These are phyloP conservation scores for Pleurotus ostreatus DNA, from an alignment of 768 basidiomycete genomes.

Conservation along the genomic window DNA sequence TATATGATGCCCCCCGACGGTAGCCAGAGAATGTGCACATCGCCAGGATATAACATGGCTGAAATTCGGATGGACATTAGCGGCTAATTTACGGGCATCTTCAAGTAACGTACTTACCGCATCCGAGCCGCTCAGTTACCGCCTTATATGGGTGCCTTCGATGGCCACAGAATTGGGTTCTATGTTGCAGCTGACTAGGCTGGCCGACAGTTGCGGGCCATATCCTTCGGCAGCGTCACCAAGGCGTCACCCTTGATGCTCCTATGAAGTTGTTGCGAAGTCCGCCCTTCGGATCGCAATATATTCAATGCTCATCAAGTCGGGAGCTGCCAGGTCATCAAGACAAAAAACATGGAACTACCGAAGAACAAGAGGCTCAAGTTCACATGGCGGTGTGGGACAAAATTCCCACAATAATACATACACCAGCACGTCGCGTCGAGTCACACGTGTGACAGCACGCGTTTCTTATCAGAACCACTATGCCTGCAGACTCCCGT, in stretches of 20 bases:
- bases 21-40: background rate
- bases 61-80: background rate
- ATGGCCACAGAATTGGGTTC: too few species aligned
- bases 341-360: background rate
- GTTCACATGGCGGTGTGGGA: too few species aligned
- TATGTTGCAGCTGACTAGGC: too few species aligned
- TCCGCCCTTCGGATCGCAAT: too few species aligned
- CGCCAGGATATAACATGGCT: constrained; percentile 4
- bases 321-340: background rate
- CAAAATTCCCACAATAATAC: too few species aligned
- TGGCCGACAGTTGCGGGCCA: too few species aligned
- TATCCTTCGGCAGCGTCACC: too few species aligned
- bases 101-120: background rate
- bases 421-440: background rate
- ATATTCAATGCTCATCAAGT: background rate
- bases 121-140: background rate
- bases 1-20: background rate
- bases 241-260: background rate
- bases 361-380: too few species aligned
- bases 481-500: constrained; percentile 1
- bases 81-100: constrained; percentile 1
- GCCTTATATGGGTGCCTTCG: too few species aligned
- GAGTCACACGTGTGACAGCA: background rate
- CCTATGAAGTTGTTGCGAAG: background rate
- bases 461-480: background rate